Conservation (phyloP, 2,329 filamentous ascomycete genomes). For the Trichoderma atrobrunneum region DNA sequence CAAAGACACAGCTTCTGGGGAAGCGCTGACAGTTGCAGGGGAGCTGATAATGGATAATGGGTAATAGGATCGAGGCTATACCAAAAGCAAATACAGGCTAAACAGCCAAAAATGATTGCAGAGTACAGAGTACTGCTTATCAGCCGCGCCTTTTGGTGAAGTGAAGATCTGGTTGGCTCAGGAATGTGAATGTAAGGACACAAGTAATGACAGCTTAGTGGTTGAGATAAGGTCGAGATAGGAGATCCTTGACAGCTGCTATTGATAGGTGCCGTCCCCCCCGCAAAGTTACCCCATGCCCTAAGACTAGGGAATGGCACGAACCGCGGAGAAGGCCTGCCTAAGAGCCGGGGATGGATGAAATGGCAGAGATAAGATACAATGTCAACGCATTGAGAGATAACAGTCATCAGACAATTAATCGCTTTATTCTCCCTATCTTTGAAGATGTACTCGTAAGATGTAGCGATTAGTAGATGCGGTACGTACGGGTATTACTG, state of each 20-base stretch:
- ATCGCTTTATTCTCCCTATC: not conserved
- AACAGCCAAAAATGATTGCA: not conserved
- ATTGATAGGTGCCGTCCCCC: not conserved
- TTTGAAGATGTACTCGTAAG: not conserved
- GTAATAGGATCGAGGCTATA: not conserved
- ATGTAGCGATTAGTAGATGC: not conserved
- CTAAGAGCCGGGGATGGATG: not conserved
- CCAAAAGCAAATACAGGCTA: conserved; percentile 1
- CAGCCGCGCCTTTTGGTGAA: not conserved
- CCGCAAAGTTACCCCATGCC: conserved; percentile 7
- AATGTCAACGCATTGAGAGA: not conserved
- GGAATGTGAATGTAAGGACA: not conserved
- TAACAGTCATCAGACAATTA: conserved; percentile 13
- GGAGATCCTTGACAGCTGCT: not conserved
- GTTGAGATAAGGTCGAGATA: conserved; percentile 3
- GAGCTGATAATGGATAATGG: not conserved
- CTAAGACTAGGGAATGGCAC: not conserved
- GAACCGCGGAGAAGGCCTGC: not conserved
- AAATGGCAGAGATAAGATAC: not conserved
- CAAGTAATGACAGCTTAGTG: not conserved
- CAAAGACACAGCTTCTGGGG: not conserved
- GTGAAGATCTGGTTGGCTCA: conserved; percentile 4
- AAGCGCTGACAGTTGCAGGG: not conserved
- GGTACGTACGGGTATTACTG: not conserved
- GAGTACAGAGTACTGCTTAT: not conserved